Evolutionary conservation across 164 flowering plant genomes (phyloP).

Genomic region (Berberis vulgaris): DNA sequence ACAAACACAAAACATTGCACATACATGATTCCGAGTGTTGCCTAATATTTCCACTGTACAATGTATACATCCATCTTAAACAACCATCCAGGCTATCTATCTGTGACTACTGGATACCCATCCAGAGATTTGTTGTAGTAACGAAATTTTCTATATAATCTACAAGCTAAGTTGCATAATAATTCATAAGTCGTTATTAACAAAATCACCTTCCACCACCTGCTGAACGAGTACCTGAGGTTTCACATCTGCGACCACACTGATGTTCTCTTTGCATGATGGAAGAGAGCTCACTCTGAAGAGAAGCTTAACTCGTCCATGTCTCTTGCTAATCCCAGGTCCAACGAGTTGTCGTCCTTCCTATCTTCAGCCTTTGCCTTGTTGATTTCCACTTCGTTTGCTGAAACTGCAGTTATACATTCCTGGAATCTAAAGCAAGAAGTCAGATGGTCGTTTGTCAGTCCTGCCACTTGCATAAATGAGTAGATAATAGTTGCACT

Average conservation of each 20-base stretch:
- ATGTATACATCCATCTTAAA: too few species aligned
- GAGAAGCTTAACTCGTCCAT: constrained; percentile 14
- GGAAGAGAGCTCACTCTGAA: constrained; percentile 1
- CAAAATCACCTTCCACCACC: constrained; percentile 3
- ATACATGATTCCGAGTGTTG: too few species aligned
- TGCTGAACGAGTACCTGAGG: background rate
- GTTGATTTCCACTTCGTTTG: background rate
- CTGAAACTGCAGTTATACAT: constrained; percentile 13
- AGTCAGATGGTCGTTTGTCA: constrained; percentile 31
- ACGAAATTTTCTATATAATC: background rate
- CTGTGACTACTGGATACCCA: too few species aligned
- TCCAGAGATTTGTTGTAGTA: too few species aligned
- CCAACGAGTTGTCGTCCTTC: constrained; percentile 6
- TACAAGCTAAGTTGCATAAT: constrained; percentile 11
- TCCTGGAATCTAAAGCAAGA: constrained; percentile 28
- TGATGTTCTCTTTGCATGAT: background rate
- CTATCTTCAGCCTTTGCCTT: constrained; percentile 11
- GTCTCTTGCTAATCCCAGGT: constrained; percentile 10
- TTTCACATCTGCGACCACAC: too few species aligned
- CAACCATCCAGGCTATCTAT: too few species aligned
- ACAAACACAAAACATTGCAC: too few species aligned
- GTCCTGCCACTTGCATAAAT: constrained; percentile 33
- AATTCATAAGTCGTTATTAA: background rate
- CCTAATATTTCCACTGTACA: too few species aligned
- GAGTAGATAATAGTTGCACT: constrained; percentile 31